phyloP scores from a whole-genome alignment of 2,329 filamentous ascomycete genomes.

The Karstenula rhodostoma region DNA sequence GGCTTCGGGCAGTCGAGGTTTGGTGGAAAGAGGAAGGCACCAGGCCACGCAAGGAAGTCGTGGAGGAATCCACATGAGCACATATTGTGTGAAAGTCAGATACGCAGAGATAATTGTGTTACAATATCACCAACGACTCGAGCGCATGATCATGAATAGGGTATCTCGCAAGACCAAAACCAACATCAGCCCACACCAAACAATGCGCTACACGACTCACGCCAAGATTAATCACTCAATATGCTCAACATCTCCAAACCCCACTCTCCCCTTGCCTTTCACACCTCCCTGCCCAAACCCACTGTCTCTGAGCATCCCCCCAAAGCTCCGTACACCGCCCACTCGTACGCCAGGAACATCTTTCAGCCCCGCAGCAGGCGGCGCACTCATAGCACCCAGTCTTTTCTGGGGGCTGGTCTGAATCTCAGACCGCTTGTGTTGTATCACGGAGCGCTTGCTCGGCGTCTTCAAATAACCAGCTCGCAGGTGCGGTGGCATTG shows the following conservation, averaged over 20 bases:
- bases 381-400: slow-evolving; percentile 39
- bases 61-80: slow-evolving; percentile 58
- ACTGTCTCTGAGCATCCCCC: slow-evolving; percentile 39
- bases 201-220: neutral
- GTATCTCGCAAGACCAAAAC: slow-evolving; percentile 2
- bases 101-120: no score
- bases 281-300: slow-evolving; percentile 32
- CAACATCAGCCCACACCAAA: neutral
- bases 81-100: no score
- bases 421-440: slow-evolving; percentile 42
- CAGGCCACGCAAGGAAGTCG: slow-evolving; percentile 62
- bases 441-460: slow-evolving; percentile 49
- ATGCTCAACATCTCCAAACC: slow-evolving; percentile 33
- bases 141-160: neutral
- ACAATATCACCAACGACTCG: no score
- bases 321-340: slow-evolving; percentile 42
- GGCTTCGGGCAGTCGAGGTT: neutral
- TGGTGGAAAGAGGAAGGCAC: neutral
- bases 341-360: slow-evolving; percentile 3
- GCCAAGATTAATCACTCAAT: slow-evolving; percentile 18
- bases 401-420: slow-evolving; percentile 36
- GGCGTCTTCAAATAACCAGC: slow-evolving; percentile 58
- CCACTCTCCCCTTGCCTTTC: slow-evolving; percentile 28
- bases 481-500: slow-evolving; percentile 25
- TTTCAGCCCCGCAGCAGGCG: slow-evolving; percentile 27